phyloP scores from a whole-genome alignment of 2,329 filamentous ascomycete species.

The Sphaerulina musiva region DNA sequence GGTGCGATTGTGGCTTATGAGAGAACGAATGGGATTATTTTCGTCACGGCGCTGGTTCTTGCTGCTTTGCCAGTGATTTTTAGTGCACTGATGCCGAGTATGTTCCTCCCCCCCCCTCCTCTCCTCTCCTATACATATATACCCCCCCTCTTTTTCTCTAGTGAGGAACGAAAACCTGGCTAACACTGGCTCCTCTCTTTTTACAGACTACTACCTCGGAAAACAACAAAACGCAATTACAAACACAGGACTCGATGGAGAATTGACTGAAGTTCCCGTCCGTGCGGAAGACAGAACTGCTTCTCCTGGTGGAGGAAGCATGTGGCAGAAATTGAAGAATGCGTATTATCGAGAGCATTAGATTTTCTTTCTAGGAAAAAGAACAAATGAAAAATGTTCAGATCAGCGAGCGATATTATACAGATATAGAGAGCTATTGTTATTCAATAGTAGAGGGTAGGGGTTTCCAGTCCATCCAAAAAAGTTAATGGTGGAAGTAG shows the following conservation, averaged over 20 bases:
- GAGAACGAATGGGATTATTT: slow-evolving; percentile 6
- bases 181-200: background rate
- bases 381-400: no score
- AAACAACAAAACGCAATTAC: slow-evolving; percentile 10
- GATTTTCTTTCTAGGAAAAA: background rate
- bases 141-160: no score
- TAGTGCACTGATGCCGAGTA: slow-evolving; percentile 9
- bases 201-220: slow-evolving; percentile 9
- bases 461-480: no score
- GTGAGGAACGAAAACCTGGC: background rate
- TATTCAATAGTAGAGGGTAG: no score
- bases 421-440: no score
- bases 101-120: no score
- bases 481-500: no score
- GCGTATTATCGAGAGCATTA: background rate
- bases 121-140: background rate
- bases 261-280: background rate
- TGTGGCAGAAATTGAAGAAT: background rate
- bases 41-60: background rate
- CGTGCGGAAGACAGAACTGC: background rate
- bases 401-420: no score
- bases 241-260: background rate
- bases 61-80: background rate
- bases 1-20: slow-evolving; percentile 6
- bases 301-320: background rate